Evolutionary conservation across 163 green algal species (phyloP).

Genomic region (Volvox carteri): DNA sequence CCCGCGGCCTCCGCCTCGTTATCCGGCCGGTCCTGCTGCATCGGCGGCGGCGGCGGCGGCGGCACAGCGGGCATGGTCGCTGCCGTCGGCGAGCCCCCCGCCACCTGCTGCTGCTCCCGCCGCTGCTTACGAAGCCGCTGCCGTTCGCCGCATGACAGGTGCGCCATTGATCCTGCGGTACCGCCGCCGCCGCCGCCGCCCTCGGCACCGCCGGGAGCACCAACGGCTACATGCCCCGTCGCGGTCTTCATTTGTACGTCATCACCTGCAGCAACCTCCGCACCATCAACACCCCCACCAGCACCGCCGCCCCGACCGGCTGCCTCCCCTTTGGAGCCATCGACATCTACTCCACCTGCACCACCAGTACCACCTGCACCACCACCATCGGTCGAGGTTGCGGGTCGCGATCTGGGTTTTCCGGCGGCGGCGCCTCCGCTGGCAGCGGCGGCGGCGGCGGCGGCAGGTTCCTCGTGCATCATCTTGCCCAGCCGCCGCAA

Average conservation of each 20-base stretch:
- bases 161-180: background rate
- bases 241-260: background rate
- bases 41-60: background rate
- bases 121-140: conserved; percentile 49
- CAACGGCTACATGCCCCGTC: background rate
- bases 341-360: background rate
- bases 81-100: background rate
- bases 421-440: background rate
- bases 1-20: no score
- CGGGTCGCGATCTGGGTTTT: background rate
- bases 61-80: background rate
- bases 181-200: background rate
- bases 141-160: conserved; percentile 16
- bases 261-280: background rate
- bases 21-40: background rate
- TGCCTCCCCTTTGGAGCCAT: background rate
- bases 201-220: background rate
- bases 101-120: background rate
- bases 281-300: background rate
- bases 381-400: background rate
- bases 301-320: background rate
- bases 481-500: conserved; percentile 38
- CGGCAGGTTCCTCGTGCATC: conserved; percentile 2
- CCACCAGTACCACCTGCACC: background rate
- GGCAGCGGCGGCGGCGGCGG: background rate